These are phyloP conservation scores for Melampsora abietis-canadensis DNA, from an alignment of 1,284 basidiomycete genomes.

Conservation along the genomic window DNA sequence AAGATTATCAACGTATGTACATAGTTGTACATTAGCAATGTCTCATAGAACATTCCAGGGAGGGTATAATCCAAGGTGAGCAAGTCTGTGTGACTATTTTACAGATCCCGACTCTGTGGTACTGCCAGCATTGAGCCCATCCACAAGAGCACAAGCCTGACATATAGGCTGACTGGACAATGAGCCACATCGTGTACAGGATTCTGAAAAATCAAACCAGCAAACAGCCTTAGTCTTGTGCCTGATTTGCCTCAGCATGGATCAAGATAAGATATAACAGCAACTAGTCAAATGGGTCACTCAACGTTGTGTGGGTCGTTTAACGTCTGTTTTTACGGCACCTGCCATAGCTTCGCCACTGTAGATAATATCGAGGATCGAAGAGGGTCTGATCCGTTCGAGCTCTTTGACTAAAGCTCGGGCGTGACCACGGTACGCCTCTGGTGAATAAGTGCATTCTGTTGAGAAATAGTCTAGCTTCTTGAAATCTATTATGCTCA, in stretches of 20 bases:
- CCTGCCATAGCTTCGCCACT: conserved; percentile 66
- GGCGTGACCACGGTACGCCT: conserved; percentile 92
- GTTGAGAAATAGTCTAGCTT: conserved; percentile 95
- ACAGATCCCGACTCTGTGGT: no score
- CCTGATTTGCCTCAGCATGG: no score
- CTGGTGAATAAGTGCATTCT: conserved; percentile 96
- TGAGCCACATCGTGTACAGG: conserved; percentile 81
- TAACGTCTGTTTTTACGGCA: conserved; percentile 59
- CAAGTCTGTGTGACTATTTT: no score
- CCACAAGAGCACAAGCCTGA: conserved; percentile 38
- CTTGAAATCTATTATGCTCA: conserved; percentile 44
- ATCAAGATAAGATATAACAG: conserved; percentile 61
- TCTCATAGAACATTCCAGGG: no score
- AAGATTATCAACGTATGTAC: no score
- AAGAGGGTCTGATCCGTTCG: conserved; percentile 85
- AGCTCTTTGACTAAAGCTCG: conserved; percentile 90
- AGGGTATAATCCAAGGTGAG: no score
- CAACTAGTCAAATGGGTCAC: not conserved
- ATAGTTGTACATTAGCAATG: no score
- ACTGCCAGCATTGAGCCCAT: conserved; percentile 23
- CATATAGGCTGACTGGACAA: conserved; percentile 60
- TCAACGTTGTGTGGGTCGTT: conserved; percentile 43
- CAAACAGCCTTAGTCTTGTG: conserved; percentile 4
- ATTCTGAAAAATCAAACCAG: conserved; percentile 60
- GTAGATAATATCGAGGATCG: conserved; percentile 94